Evolutionary conservation across 2,329 filamentous ascomycete genomes (phyloP).

Genomic region (Rutstroemia sydowiana): DNA sequence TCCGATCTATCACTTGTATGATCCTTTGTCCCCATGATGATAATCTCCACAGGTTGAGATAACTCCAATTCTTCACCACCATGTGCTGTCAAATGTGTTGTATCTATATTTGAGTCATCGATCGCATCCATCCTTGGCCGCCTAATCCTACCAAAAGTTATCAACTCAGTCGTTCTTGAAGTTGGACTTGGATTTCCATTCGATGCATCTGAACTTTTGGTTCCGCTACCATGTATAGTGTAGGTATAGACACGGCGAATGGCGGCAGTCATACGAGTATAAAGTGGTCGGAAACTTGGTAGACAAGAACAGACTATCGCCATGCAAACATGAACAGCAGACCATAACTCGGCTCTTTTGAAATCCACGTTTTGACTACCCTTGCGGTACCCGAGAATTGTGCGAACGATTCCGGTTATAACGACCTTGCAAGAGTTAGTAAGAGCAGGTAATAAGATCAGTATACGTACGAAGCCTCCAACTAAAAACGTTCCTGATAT

Average conservation of each 20-base stretch:
- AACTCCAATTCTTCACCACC: not conserved
- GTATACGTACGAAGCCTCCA: constrained; percentile 6
- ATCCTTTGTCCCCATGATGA: no score
- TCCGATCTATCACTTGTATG: no score
- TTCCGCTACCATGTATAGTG: not conserved
- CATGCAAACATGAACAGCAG: constrained; percentile 11
- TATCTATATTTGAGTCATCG: constrained; percentile 3
- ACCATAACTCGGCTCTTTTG: constrained; percentile 12
- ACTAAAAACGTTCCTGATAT: constrained; percentile 5
- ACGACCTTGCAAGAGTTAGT: constrained; percentile 9
- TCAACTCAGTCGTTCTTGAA: not conserved
- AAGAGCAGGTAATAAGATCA: not conserved
- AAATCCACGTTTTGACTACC: constrained; percentile 13
- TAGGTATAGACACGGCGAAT: constrained; percentile 4
- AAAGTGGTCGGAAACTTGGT: constrained; percentile 10
- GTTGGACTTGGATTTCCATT: not conserved
- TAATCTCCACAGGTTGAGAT: no score
- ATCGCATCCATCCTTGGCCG: not conserved
- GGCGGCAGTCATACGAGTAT: constrained; percentile 4
- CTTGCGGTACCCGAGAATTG: constrained; percentile 9
- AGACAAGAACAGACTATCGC: constrained; percentile 15
- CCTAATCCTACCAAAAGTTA: not conserved
- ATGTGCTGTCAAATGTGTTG: not conserved
- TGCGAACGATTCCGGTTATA: constrained; percentile 10
- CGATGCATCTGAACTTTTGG: not conserved